Conservation (phyloP, 306 rosid genomes). For the Corylus americana region DNA sequence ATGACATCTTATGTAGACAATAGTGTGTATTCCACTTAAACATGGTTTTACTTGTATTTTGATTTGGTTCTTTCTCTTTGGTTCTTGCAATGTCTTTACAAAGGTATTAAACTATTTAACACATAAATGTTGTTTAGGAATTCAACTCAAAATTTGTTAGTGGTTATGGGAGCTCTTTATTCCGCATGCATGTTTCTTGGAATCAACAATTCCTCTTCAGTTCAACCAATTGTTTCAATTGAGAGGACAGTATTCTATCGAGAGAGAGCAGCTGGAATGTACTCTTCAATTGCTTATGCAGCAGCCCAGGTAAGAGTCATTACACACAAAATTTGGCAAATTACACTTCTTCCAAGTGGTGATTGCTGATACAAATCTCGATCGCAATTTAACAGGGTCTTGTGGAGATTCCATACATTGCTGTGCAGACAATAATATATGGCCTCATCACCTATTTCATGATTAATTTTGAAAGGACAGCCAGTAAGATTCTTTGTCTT, state of each 20-base stretch:
- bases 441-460: slow-evolving; percentile 80
- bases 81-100: neutral
- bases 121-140: slow-evolving; percentile 41
- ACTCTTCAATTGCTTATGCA: slow-evolving; percentile 81
- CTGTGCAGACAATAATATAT: slow-evolving; percentile 63
- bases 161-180: slow-evolving; percentile 86
- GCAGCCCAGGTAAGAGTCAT: slow-evolving; percentile 64
- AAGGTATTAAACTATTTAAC: neutral
- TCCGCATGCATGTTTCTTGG: slow-evolving; percentile 80
- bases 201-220: slow-evolving; percentile 79
- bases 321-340: slow-evolving; percentile 1
- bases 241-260: slow-evolving; percentile 93
- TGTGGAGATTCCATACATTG: slow-evolving; percentile 86
- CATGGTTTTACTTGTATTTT: neutral
- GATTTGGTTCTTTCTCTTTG: neutral
- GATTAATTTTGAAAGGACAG: slow-evolving; percentile 70
- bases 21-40: neutral
- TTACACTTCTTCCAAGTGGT: slow-evolving; percentile 3
- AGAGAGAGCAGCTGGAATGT: slow-evolving; percentile 93
- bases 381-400: slow-evolving; percentile 61
- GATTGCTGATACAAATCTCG: neutral
- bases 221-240: slow-evolving; percentile 89
- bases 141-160: slow-evolving; percentile 58
- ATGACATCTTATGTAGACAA: neutral
- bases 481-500: slow-evolving; percentile 37